A percentile compares a stretch with the other conserved stretches of the same genome.
phyloP scores from a whole-genome alignment of 305 asterid genomes.

The Ilex paraguariensis region DNA sequence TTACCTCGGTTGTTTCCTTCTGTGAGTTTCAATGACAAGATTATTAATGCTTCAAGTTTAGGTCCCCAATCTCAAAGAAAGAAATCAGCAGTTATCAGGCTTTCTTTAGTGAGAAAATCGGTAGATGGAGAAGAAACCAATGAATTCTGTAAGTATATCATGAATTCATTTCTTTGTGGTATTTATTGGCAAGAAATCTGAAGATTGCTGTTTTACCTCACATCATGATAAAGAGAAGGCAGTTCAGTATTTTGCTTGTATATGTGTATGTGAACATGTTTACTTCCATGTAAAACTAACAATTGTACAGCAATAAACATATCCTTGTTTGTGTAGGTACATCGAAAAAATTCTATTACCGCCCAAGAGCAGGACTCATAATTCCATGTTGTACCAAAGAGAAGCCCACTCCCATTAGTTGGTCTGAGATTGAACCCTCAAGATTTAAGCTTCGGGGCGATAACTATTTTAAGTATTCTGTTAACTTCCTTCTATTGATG shows the following conservation, averaged over 20 bases:
- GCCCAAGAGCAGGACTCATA: slow-evolving; percentile 82
- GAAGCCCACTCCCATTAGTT: slow-evolving; percentile 62
- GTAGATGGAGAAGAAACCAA: slow-evolving; percentile 59
- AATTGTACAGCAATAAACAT: neutral
- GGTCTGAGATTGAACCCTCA: slow-evolving; percentile 85
- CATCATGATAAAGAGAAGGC: too few species aligned
- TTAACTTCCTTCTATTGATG: slow-evolving; percentile 6
- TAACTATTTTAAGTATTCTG: slow-evolving; percentile 72
- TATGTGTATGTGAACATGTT: too few species aligned
- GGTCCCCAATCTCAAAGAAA: slow-evolving; percentile 50
- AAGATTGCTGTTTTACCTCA: too few species aligned
- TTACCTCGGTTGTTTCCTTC: slow-evolving; percentile 66
- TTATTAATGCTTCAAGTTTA: slow-evolving; percentile 27
- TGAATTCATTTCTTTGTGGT: too few species aligned
- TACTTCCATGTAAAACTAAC: too few species aligned
- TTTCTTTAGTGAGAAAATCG: slow-evolving; percentile 74
- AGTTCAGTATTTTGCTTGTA: too few species aligned
- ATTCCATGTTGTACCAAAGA: slow-evolving; percentile 70
- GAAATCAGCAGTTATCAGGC: slow-evolving; percentile 75
- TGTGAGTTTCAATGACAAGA: slow-evolving; percentile 64
- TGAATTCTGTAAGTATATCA: slow-evolving; percentile 24
- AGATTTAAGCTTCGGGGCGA: slow-evolving; percentile 80
- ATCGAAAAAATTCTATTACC: slow-evolving; percentile 61
- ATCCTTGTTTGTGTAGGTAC: slow-evolving; percentile 36
- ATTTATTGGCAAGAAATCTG: too few species aligned